These are phyloP conservation scores for Suillus occidentalis DNA, from an alignment of 768 basidiomycete species.

Conservation along the genomic window DNA sequence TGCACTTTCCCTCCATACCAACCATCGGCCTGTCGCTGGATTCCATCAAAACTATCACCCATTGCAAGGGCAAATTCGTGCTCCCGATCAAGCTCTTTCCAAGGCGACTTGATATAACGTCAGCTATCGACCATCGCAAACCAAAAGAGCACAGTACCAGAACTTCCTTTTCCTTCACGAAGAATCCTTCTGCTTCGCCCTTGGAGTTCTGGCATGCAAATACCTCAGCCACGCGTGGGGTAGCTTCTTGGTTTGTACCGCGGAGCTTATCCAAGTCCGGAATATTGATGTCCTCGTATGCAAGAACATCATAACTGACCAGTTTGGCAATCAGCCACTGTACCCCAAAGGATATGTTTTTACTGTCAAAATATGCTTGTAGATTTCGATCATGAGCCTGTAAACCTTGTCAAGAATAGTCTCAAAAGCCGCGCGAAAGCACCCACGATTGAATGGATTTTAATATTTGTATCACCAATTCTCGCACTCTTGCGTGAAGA, in stretches of 20 bases:
- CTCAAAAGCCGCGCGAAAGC: neutral
- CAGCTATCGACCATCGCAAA: constrained; percentile 15
- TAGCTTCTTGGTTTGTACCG: constrained; percentile 33
- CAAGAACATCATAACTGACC: constrained; percentile 29
- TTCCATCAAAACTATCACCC: constrained; percentile 28
- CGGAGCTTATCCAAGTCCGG: constrained; percentile 27
- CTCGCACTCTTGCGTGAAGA: constrained; percentile 6
- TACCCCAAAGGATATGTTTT: constrained; percentile 42
- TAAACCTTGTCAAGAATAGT: neutral
- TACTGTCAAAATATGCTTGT: constrained; percentile 24
- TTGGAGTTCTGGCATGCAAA: constrained; percentile 6
- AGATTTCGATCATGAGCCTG: constrained; percentile 16
- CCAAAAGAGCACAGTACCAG: constrained; percentile 15
- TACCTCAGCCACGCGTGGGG: constrained; percentile 25
- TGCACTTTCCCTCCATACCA: constrained; percentile 67
- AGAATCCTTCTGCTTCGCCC: constrained; percentile 14
- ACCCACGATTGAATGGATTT: constrained; percentile 1
- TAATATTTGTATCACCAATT: neutral
- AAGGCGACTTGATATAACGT: constrained; percentile 48
- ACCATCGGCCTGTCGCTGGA: constrained; percentile 33
- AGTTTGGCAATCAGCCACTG: constrained; percentile 56
- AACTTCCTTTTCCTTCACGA: constrained; percentile 16
- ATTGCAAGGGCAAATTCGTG: constrained; percentile 26
- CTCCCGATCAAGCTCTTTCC: constrained; percentile 63
- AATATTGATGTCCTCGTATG: constrained; percentile 33